Evolutionary conservation across 345 rosid genomes (phyloP).

Genomic region (Combretum micranthum): DNA sequence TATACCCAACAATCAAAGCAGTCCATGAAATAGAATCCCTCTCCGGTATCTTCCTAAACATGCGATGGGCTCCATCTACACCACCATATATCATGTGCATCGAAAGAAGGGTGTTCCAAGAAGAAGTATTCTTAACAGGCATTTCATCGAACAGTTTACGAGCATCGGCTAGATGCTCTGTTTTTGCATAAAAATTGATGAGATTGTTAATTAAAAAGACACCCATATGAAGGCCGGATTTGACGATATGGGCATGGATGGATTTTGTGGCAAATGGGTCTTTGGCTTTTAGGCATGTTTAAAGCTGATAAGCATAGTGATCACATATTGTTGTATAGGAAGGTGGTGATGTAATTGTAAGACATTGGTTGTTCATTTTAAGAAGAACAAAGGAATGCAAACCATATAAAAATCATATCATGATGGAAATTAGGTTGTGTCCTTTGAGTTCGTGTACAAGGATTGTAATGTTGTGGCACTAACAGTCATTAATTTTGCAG

Average conservation of each 20-base stretch:
- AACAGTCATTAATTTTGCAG: too few relatives aligned
- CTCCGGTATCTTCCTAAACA: constrained; percentile 45
- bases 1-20: constrained; percentile 58
- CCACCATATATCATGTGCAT: constrained; percentile 53
- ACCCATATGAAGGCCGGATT: constrained; percentile 55
- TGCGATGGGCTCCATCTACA: constrained; percentile 25
- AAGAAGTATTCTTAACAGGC: constrained; percentile 56
- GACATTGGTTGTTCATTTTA: too few relatives aligned
- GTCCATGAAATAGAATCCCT: constrained; percentile 91
- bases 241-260: constrained; percentile 58
- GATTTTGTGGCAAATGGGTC: constrained; percentile 37
- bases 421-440: too few relatives aligned
- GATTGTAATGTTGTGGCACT: too few relatives aligned
- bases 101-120: constrained; percentile 84
- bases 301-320: constrained; percentile 44
- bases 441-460: too few relatives aligned
- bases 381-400: too few relatives aligned
- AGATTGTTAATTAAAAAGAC: too few relatives aligned
- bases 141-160: constrained; percentile 72
- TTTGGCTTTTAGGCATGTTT: constrained; percentile 35
- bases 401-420: too few relatives aligned
- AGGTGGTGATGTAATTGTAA: too few relatives aligned
- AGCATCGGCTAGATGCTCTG: constrained; percentile 35
- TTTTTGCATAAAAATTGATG: too few relatives aligned
- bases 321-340: constrained; percentile 22